phyloP scores from a whole-genome alignment of 148 eudicot species.

The Dysphania ambrosioides region DNA sequence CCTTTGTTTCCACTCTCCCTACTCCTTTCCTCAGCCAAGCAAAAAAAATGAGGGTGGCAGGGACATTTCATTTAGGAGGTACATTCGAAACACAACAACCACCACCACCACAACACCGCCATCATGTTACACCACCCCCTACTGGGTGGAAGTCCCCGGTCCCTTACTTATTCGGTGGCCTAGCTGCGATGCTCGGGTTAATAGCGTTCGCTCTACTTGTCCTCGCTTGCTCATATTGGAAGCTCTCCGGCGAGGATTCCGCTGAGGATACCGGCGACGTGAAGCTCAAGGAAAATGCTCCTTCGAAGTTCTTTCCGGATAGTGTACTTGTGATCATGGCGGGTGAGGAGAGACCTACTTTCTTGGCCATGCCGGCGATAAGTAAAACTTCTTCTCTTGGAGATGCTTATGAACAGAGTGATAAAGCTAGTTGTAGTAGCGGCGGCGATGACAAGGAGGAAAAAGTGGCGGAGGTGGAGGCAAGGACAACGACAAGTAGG shows the following conservation, averaged over 20 bases:
- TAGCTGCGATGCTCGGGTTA: conserved; percentile 73
- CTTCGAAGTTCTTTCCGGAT: conserved; percentile 21
- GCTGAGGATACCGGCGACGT: conserved; percentile 41
- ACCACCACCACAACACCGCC: conserved; percentile 13
- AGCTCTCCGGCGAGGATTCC: conserved; percentile 36
- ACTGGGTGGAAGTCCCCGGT: conserved; percentile 71
- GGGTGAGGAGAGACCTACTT: conserved; percentile 60
- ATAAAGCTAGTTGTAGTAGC: not conserved
- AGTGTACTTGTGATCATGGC: conserved; percentile 66
- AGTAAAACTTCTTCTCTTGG: conserved; percentile 37
- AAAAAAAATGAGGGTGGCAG: conserved; percentile 32
- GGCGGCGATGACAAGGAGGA: too few species aligned
- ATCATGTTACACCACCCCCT: conserved; percentile 14
- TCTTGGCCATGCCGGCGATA: conserved; percentile 51
- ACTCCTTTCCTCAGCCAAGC: too few species aligned
- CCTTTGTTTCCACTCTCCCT: too few species aligned
- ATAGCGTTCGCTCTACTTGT: conserved; percentile 75
- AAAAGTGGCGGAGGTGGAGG: not conserved
- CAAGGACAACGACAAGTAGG: not conserved
- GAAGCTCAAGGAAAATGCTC: conserved; percentile 12
- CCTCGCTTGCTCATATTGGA: conserved; percentile 82
- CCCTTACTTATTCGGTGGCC: conserved; percentile 75
- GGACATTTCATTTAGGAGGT: conserved; percentile 2
- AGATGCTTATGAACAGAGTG: not conserved
- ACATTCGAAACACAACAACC: conserved; percentile 21